phyloP scores from a whole-genome alignment of 2,329 filamentous ascomycete species.

The Diaporthe citriasiana region DNA sequence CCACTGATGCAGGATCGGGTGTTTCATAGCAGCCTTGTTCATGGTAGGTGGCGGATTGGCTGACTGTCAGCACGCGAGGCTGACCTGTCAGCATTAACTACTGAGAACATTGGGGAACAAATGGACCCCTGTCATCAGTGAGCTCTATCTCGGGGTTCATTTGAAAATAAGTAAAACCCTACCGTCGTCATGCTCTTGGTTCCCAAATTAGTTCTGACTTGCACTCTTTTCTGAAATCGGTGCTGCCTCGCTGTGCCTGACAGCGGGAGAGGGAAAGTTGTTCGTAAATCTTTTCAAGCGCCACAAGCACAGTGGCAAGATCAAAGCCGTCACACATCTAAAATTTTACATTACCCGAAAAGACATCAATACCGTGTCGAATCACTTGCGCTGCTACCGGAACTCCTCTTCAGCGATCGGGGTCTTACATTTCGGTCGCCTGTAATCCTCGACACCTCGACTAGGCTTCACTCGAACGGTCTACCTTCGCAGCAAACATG shows the following conservation, averaged over 20 bases:
- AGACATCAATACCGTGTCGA: neutral
- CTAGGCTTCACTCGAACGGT: too few species aligned
- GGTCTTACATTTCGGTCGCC: neutral
- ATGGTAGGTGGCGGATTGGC: neutral
- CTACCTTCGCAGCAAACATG: neutral
- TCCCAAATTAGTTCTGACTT: too few species aligned
- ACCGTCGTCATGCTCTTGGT: neutral
- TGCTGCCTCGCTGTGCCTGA: neutral
- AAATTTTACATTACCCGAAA: neutral
- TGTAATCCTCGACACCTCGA: neutral
- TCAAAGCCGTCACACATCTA: neutral
- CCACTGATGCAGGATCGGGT: neutral
- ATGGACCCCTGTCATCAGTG: neutral
- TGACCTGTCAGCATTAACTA: conserved; percentile 17
- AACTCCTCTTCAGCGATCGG: too few species aligned
- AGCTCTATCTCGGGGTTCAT: neutral
- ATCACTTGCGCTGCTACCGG: neutral
- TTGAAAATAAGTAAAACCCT: neutral
- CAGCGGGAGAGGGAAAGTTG: neutral
- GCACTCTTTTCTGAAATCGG: neutral
- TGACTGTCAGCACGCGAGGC: conserved; percentile 23
- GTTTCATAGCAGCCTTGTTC: neutral
- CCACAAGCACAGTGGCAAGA: neutral
- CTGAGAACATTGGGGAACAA: neutral
- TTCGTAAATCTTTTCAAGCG: neutral